Base-by-base conservation (phyloP, 2,329 filamentous ascomycete genomes). In the Sarocladium strictum region DNA sequence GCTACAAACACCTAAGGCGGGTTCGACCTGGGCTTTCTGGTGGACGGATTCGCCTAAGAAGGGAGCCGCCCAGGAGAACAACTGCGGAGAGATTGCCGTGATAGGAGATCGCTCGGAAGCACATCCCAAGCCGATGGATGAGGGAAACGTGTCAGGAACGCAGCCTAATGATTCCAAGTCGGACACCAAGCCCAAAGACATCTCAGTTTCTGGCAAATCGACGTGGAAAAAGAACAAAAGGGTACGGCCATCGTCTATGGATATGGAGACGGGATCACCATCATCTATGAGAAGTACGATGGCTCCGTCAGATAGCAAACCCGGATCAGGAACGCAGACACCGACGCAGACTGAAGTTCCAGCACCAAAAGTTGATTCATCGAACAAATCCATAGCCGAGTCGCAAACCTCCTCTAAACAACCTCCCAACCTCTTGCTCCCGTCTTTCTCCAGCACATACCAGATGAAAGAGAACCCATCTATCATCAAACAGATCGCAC, bases 1-100 rank as follows among this genome's bases (percentile, higher is more conserved):
- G 54, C 62, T 64, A 9, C 62, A 70, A 1, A 63, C 69, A n/a
- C 76, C 76, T 4, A 72, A 77, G 15, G 73, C 76, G 17, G 81
- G 80, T 12, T 87, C 87, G 0, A 88, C 85, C 0, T 93, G 89
- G 89, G 88, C 86, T 0, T 92, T 93, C 60, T 93, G 88, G 88
- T 90, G 85, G 14, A 81, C 78, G 45, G 83, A 86, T 59, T 68
- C 75, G 1, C 65, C 72, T 7, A 72, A 69, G 10, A 62, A 55
- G 27, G 50, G 49, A 15, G n/a, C 12, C 12, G 10, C 24, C 10
- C 23, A 32, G 12, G 29, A 62, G 3, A 65, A 62, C 1, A 71
- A 70, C 50, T 54, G 67, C 59, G 83, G 74, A 23, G 74, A 78
- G 62, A 70, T 86, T 45, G 83, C 83, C 3, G 75, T 86, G 52